phyloP scores from a whole-genome alignment of 176 grass and related monocot species.

The Hyparrhenia diplandra region DNA sequence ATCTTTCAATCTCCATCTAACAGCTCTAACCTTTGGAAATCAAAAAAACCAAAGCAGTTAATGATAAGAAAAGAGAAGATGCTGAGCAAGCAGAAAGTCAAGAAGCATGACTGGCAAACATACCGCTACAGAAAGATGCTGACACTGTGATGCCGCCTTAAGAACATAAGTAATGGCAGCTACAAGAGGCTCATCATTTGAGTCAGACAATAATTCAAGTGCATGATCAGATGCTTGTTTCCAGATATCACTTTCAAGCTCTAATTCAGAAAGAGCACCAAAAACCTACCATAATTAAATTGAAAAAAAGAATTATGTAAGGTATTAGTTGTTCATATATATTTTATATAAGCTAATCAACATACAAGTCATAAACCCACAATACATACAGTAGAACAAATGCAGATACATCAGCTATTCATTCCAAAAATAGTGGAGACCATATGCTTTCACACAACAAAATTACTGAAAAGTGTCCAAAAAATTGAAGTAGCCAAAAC shows the following conservation, averaged over 20 bases:
- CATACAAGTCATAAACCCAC: conserved; percentile 7
- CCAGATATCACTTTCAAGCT: conserved; percentile 61
- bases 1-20: conserved; percentile 72
- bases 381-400: not conserved
- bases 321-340: conserved; percentile 7
- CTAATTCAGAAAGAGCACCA: conserved; percentile 62
- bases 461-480: not conserved
- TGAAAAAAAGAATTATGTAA: conserved; percentile 7
- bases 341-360: conserved; percentile 7
- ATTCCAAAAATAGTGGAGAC: not conserved
- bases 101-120: conserved; percentile 33
- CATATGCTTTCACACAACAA: not conserved
- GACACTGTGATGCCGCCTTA: conserved; percentile 68
- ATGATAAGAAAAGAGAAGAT: conserved; percentile 7
- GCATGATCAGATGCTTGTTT: conserved; percentile 62
- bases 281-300: conserved; percentile 58
- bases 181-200: conserved; percentile 64
- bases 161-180: conserved; percentile 69
- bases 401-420: not conserved
- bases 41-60: conserved; percentile 9
- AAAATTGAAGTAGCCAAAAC: not conserved
- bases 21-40: conserved; percentile 49
- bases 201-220: conserved; percentile 63
- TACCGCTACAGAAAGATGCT: conserved; percentile 75
- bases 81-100: conserved; percentile 16